Base-by-base conservation (phyloP, 2,329 filamentous ascomycete species). In the Pseudogymnoascus sp. region DNA sequence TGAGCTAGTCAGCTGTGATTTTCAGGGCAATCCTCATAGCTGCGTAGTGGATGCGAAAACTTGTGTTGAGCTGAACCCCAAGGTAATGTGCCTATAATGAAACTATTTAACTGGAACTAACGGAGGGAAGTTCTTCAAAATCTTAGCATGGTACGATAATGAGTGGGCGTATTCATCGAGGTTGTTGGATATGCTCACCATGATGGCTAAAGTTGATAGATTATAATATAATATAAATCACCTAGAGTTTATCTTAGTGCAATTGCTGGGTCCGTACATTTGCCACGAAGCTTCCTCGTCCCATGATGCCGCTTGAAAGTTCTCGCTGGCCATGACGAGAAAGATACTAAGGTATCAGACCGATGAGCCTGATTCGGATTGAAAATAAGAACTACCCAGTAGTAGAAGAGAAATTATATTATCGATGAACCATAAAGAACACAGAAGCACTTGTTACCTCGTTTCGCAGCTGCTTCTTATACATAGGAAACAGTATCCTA, bases 141-240 rank as follows among this genome's bases (percentile, higher is more conserved):
- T 66, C n/a, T 39, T 65, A 11, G 63, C 63, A 13, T 66, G 65
- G 63, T 66, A 66, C 39, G 65, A 66, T 45, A 65, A 66, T 61
- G 63, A 66, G 31, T 66, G 65, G 65, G 63, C 63, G 13, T 66
- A 66, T 45, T 65, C 63, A 14, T 62, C 57, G 6, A 64, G 61
- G n/a, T n/a, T 66, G 10, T 39, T 66, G 10, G 65, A 65, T 41
- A 64, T 65, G 62, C 67, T 54, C 67, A 65, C 21, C 51, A 73
- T 64, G 57, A 65, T 48, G 54, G 39, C 63, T n/a, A 67, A 64
- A 63, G 57, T 64, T 48, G 67, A 65, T 64, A 37, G 39, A 54
- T 31, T 43, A 51, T 39, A 60, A 63, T 62, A 45, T 23, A 23
- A 23, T 48, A 14, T 48, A 14, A 23, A 21, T 7, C 8, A 25